These are phyloP conservation scores for Pycnococcus provasolii DNA, from an alignment of 139 green algal genomes.

Conservation along the genomic window DNA sequence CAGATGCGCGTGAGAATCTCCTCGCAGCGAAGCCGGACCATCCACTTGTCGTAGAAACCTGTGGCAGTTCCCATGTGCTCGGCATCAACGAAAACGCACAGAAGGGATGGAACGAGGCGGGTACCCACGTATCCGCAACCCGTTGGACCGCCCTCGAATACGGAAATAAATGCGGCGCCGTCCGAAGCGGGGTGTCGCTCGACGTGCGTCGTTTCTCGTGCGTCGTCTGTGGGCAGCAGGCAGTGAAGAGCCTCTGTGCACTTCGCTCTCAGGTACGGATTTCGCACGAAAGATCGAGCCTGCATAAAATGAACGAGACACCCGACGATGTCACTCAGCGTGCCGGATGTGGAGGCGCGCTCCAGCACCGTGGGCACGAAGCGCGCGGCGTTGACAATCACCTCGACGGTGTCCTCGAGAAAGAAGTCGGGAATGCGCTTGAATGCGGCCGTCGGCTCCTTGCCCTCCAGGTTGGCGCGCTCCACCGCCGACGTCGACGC, in stretches of 20 bases:
- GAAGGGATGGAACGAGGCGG: conserved; percentile 62
- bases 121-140: too few relatives aligned
- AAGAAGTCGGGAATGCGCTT: conserved; percentile 59
- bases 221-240: conserved; percentile 29
- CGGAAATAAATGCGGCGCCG: not conserved
- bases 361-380: conserved; percentile 20
- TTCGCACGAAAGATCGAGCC: conserved; percentile 48
- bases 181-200: too few relatives aligned
- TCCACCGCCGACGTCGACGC: too few relatives aligned
- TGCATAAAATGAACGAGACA: too few relatives aligned
- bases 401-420: conserved; percentile 69
- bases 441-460: conserved; percentile 11
- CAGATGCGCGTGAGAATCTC: not conserved
- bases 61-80: conserved; percentile 36
- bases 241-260: conserved; percentile 65
- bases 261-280: conserved; percentile 69
- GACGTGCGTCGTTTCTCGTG: too few relatives aligned
- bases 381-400: conserved; percentile 47
- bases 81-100: conserved; percentile 77
- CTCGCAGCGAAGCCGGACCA: conserved; percentile 41
- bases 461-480: too few relatives aligned
- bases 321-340: too few relatives aligned
- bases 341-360: too few relatives aligned
- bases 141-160: not conserved
- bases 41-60: conserved; percentile 93